Evolutionary conservation across 345 rosid species (phyloP).

Genomic region (Camelina laxa): DNA sequence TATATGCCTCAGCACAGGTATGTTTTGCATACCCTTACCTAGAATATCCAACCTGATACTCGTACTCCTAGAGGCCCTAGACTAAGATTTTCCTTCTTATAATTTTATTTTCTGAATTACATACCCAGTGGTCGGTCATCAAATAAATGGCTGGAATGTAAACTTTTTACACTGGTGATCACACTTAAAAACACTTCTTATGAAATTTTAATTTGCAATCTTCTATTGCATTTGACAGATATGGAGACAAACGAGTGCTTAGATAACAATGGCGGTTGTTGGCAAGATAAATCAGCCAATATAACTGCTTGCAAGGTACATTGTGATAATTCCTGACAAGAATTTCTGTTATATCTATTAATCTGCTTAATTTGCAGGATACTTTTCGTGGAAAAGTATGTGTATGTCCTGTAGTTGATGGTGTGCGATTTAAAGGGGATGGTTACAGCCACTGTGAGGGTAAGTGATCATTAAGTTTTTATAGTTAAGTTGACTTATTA

Average conservation of each 20-base stretch:
- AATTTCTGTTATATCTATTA: neutral
- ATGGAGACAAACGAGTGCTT: slow-evolving; percentile 96
- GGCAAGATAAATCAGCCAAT: slow-evolving; percentile 82
- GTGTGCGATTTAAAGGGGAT: slow-evolving; percentile 96
- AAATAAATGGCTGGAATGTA: slow-evolving; percentile 1
- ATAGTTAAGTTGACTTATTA: slow-evolving; percentile 50
- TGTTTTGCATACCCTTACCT: neutral
- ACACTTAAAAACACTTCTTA: neutral
- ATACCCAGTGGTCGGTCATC: neutral
- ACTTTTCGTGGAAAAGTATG: slow-evolving; percentile 97
- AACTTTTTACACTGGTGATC: neutral
- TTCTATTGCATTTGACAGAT: slow-evolving; percentile 53
- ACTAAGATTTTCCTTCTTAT: neutral
- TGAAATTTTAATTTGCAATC: neutral
- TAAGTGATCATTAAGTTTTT: slow-evolving; percentile 31
- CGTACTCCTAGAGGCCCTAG: neutral
- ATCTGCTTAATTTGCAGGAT: slow-evolving; percentile 57
- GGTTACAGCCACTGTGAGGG: slow-evolving; percentile 97
- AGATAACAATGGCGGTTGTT: slow-evolving; percentile 93
- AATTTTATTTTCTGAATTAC: neutral
- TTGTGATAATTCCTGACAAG: slow-evolving; percentile 2
- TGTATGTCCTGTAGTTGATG: slow-evolving; percentile 91
- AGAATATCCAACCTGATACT: neutral
- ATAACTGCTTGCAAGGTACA: slow-evolving; percentile 95
- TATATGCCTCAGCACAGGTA: slow-evolving; percentile 85